Conservation (phyloP, 2,329 filamentous ascomycete genomes). For the Hymenoscyphus scutula region DNA sequence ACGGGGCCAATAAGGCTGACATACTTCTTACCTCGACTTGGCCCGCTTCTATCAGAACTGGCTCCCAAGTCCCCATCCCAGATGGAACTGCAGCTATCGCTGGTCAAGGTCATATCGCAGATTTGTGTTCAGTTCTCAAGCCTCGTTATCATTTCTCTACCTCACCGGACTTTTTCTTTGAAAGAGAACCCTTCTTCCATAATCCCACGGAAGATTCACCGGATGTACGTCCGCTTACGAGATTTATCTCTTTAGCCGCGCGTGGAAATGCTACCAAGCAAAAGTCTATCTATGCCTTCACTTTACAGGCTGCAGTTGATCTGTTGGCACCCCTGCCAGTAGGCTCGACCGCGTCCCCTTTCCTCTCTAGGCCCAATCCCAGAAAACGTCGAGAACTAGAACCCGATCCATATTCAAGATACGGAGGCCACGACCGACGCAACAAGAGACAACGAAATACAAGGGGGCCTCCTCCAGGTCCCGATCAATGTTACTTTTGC, state of each 20-base stretch:
- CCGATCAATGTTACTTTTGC: slow-evolving; percentile 91
- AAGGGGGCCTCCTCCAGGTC: slow-evolving; percentile 61
- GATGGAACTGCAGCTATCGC: slow-evolving; percentile 50
- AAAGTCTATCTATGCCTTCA: slow-evolving; percentile 79
- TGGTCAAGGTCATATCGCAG: slow-evolving; percentile 67
- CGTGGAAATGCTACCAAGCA: slow-evolving; percentile 74
- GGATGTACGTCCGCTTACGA: slow-evolving; percentile 63
- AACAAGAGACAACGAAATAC: slow-evolving; percentile 47
- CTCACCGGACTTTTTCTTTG: slow-evolving; percentile 66
- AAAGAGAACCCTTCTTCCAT: slow-evolving; percentile 91
- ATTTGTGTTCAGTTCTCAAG: slow-evolving; percentile 74
- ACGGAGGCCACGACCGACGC: slow-evolving; percentile 44
- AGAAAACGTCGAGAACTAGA: slow-evolving; percentile 57
- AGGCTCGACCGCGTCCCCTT: slow-evolving; percentile 75
- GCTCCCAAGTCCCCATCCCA: slow-evolving; percentile 62
- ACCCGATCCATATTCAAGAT: slow-evolving; percentile 51
- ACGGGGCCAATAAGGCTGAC: slow-evolving; percentile 75
- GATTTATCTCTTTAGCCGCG: slow-evolving; percentile 85
- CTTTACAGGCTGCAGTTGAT: slow-evolving; percentile 62
- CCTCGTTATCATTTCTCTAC: slow-evolving; percentile 89
- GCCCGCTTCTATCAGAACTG: slow-evolving; percentile 70
- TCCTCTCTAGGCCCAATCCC: slow-evolving; percentile 49
- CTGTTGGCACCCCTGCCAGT: slow-evolving; percentile 58
- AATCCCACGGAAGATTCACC: slow-evolving; percentile 49
- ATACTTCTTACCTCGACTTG: slow-evolving; percentile 85